Evolutionary conservation across 768 basidiomycete genomes (phyloP).

Genomic region (Kwoniella europaea): DNA sequence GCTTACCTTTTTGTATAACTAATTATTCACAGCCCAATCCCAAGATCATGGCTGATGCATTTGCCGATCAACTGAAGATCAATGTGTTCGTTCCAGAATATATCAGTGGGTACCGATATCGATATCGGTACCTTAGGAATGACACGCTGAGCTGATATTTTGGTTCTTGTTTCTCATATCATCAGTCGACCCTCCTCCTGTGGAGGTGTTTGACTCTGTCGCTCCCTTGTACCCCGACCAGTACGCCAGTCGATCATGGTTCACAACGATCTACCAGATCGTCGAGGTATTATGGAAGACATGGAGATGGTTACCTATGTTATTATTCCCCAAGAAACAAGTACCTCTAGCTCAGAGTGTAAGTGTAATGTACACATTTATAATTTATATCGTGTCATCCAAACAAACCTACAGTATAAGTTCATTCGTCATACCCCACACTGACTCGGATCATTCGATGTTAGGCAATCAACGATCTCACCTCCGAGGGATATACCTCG

Average conservation of each 20-base stretch:
- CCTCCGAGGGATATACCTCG: conserved; percentile 36
- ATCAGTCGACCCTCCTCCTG: conserved; percentile 32
- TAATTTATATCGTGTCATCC: no score
- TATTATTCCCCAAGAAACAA: conserved; percentile 16
- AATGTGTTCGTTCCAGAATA: conserved; percentile 47
- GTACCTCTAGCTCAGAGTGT: conserved; percentile 33
- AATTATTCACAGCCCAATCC: conserved; percentile 33
- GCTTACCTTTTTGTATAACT: no score
- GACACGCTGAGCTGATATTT: no score
- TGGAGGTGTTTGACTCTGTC: conserved; percentile 25
- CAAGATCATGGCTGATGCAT: conserved; percentile 43
- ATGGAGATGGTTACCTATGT: conserved; percentile 18
- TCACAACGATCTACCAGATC: conserved; percentile 17
- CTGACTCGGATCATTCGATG: background rate
- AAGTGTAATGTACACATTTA: background rate
- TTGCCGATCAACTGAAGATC: conserved; percentile 38
- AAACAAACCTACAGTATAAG: no score
- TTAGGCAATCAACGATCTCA: conserved; percentile 38
- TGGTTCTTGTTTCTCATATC: background rate
- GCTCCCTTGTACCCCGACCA: conserved; percentile 31
- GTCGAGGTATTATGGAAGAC: conserved; percentile 1
- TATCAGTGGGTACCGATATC: conserved; percentile 33
- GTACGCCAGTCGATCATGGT: conserved; percentile 28
- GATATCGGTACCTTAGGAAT: no score
- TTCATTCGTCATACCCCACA: no score